A percentile compares a stretch with the other conserved stretches of the same genome.
phyloP scores from a whole-genome alignment of 306 rosid species.

The Begonia fuchsioides region DNA sequence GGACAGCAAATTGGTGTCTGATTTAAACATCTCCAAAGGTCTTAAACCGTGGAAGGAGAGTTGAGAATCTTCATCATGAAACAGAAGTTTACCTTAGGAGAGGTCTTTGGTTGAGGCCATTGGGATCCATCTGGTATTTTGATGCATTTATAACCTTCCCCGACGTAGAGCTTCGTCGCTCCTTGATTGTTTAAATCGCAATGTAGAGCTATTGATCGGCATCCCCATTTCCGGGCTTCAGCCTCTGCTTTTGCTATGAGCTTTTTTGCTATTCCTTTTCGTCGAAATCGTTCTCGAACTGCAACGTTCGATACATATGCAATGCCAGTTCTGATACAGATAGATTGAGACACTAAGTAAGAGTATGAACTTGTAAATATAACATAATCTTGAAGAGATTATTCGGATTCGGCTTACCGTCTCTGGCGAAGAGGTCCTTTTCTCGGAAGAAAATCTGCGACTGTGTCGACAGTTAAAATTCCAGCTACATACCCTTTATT shows the following conservation, averaged over 20 bases:
- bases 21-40: conserved; percentile 7
- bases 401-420: conserved; percentile 31
- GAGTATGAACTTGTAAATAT: no score
- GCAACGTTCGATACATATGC: conserved; percentile 96
- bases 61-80: conserved; percentile 97
- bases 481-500: conserved; percentile 86
- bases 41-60: conserved; percentile 24
- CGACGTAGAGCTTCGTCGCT: conserved; percentile 63
- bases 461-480: conserved; percentile 82
- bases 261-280: conserved; percentile 73
- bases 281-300: conserved; percentile 69
- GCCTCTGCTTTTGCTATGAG: conserved; percentile 75
- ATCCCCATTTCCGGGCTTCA: conserved; percentile 84
- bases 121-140: conserved; percentile 88
- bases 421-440: conserved; percentile 67
- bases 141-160: conserved; percentile 67
- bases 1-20: no score
- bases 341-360: background rate
- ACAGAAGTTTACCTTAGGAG: conserved; percentile 52
- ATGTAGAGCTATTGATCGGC: conserved; percentile 82
- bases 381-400: background rate
- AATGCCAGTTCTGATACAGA: conserved; percentile 64
- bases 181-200: conserved; percentile 68
- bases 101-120: conserved; percentile 94
- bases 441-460: conserved; percentile 87